These are phyloP conservation scores for Sclerospora graminicola DNA, from an alignment of 352 stramenopile species.

Conservation along the genomic window DNA sequence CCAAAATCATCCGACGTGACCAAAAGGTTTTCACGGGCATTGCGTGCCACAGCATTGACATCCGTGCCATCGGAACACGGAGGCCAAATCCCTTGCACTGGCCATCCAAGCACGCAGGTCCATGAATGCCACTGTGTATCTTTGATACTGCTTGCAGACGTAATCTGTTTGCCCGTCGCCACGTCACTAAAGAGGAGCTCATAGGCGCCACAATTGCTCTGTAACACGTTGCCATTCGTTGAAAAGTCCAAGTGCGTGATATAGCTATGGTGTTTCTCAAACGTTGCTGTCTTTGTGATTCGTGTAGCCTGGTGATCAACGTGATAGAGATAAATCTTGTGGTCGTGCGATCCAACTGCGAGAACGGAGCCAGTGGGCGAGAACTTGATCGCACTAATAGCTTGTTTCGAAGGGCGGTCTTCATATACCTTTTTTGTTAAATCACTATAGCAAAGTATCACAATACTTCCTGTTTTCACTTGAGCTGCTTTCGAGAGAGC, in stretches of 20 bases:
- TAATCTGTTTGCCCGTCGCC: too few relatives aligned
- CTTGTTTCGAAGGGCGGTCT: conserved; percentile 69
- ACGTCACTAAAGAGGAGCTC: conserved; percentile 87
- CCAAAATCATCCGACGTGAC: too few relatives aligned
- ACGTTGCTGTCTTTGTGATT: conserved; percentile 37
- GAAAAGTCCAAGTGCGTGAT: conserved; percentile 85
- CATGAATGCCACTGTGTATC: too few relatives aligned
- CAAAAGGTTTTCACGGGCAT: too few relatives aligned
- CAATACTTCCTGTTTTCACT: conserved; percentile 51
- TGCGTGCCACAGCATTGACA: too few relatives aligned
- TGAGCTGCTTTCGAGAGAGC: conserved; percentile 15
- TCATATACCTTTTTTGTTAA: conserved; percentile 56
- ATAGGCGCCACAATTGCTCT: conserved; percentile 75
- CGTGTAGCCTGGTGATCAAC: conserved; percentile 32
- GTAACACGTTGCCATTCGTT: conserved; percentile 38
- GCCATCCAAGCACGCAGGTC: too few relatives aligned
- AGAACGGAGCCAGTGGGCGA: conserved; percentile 38
- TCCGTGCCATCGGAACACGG: too few relatives aligned
- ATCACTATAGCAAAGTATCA: conserved; percentile 50
- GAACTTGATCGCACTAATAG: conserved; percentile 79
- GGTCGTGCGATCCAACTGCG: conserved; percentile 63
- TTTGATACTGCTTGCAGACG: too few relatives aligned
- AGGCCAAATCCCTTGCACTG: too few relatives aligned
- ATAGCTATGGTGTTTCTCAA: conserved; percentile 77
- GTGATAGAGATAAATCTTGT: conserved; percentile 67